Evolutionary conservation across 1,139 yeast species (phyloP), one percentile per base, ranked within the genome.

Genomic region (Torulaspora globosa): DNA sequence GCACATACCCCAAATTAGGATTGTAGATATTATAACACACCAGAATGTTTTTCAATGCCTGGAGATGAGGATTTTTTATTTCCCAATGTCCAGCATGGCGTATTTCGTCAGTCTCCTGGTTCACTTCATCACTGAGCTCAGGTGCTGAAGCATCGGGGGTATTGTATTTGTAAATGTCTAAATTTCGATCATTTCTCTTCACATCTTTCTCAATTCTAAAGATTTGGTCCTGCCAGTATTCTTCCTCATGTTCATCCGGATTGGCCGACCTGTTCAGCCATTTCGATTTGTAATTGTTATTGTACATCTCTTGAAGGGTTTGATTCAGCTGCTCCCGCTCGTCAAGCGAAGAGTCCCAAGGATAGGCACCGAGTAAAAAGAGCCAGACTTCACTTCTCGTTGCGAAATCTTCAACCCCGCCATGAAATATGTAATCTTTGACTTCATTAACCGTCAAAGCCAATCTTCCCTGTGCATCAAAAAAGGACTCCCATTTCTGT

Each of bases 151-250:
- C 63, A 24, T 63, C 79, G 47, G 46, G 51, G 3, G 66, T 61
- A 40, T 71, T 70, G 34, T 75, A 76, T 58, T 76, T 74, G 69
- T 82, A 86, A 6, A 90, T 67, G 1, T 79, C 76, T 44, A 89
- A 66, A 41, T 83, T 75, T 36, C 98, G 75, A 67, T 92, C 98
- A 5, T 96, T 92, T 54, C 99, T 76, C 54, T 84, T 87, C 23
- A 92, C 87, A 68, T 92, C 99, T 66, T 92, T 92, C 58, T 90
- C 96, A 53, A 94, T 90, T 50, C 97, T 76, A 50, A 79, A 80
- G 53, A 82, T 82, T 63, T 89, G 97, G 68, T 87, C 97, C 59
- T 75, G 78, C 92, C 95, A 90, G 65, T 79, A 88, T 41, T 79
- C 84, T 52, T 84, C 84, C 34, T 70, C 69, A 3, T 76, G 82